Evolutionary conservation across 768 basidiomycete species (phyloP), one percentile per base, ranked within the genome.

Genomic region (Boletus tylopilopsis): DNA sequence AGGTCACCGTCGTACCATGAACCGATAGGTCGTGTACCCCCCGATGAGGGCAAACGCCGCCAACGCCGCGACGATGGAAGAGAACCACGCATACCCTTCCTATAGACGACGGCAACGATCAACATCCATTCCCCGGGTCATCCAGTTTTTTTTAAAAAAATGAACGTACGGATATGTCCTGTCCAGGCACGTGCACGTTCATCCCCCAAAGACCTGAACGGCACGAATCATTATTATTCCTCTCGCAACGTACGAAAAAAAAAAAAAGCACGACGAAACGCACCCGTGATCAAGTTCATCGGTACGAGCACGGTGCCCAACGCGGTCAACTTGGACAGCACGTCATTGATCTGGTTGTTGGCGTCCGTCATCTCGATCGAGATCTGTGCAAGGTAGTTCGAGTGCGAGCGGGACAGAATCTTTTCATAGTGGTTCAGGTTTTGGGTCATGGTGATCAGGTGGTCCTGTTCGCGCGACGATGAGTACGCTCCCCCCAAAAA

Each of bases 351-450:
- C 73, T 98, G 94, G 69, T 99, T 99, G 72, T 99, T 99, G 35
- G 96, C 96, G 61, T 97, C 94, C 30, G 93, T 95, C 95, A 98
- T 99, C 74, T 98, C 96, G 70, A 99, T 98, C 36, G 94, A 96
- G 59, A 99, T 99, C 63, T 98, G 96, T 1, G 96, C 96, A 43
- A 99, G 85, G 72, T 99, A 99, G 67, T 99, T 99, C 32, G 94
- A 97, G 70, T 99, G 96, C 34, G 95, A 97, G 34, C 96, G 86
- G 5, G 95, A 98, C 9, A 99, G 77, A 63, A 99, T 98, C 76
- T 98, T 99, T 67, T 99, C 96, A 75, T 98, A 99, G 71, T 98
- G 96, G 67, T 98, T 99, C 77, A 99, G 67, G 66, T 95, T 98
- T 71, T 99, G 96, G 3, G 96, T 99, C 94, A 98, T 98, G 19